A percentile compares a stretch with the other conserved stretches of the same genome.
phyloP scores from a whole-genome alignment of 2,329 filamentous ascomycete species.

The Gaeumannomyces tritici region DNA sequence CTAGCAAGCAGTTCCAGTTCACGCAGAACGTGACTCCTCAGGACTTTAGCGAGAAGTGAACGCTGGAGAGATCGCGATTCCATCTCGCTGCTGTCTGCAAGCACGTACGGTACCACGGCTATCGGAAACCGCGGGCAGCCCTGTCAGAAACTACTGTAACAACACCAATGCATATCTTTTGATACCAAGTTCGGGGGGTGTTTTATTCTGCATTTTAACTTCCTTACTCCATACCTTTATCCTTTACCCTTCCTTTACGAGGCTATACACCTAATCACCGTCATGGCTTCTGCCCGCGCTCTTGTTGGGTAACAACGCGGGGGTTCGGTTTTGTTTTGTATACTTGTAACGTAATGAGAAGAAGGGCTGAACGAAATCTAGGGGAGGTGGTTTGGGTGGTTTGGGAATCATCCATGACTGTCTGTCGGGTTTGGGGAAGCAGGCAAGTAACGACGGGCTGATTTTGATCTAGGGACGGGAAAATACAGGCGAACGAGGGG shows the following conservation, averaged over 20 bases:
- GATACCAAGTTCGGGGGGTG: neutral
- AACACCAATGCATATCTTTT: neutral
- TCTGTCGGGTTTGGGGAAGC: neutral
- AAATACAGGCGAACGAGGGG: neutral
- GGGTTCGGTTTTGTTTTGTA: neutral
- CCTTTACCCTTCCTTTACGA: neutral
- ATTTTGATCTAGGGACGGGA: neutral
- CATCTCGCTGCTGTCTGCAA: neutral
- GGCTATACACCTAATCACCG: neutral
- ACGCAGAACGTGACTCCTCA: constrained; percentile 34
- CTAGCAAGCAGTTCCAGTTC: constrained; percentile 32
- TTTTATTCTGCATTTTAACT: neutral
- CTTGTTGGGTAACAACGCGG: too few relatives aligned
- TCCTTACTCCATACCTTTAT: neutral
- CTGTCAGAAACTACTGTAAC: neutral
- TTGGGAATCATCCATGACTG: neutral
- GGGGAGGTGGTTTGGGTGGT: too few relatives aligned
- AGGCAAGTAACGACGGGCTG: neutral
- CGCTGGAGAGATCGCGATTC: neutral
- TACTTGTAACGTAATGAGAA: neutral
- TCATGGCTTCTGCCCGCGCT: neutral
- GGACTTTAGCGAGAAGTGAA: constrained; percentile 19
- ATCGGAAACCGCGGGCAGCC: neutral
- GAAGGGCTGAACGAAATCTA: neutral
- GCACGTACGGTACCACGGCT: neutral